Evolutionary conservation across 1,139 yeast genomes (phyloP).

Genomic region (Yamadazyma triangularis): DNA sequence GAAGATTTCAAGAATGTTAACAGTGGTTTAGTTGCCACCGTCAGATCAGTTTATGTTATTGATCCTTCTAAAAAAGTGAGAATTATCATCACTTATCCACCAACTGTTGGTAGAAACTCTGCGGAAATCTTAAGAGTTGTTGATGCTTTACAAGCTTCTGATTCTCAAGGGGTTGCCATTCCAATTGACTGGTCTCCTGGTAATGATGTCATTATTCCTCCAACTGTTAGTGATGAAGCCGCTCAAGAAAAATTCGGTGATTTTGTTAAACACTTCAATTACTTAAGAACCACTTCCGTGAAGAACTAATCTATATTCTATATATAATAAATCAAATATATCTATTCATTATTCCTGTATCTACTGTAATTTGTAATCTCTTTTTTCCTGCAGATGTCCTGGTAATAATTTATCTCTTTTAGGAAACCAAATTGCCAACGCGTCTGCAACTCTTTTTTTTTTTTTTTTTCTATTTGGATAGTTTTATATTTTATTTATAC

Average conservation of each 20-base stretch:
- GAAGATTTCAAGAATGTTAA: conserved; percentile 59
- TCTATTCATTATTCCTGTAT: no score
- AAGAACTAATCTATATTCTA: conserved; percentile 3
- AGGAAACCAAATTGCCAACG: conserved; percentile 1
- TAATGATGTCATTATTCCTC: conserved; percentile 81
- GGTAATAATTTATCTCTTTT: conserved; percentile 6
- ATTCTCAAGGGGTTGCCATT: conserved; percentile 67
- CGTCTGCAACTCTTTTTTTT: not conserved
- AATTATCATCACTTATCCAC: conserved; percentile 73
- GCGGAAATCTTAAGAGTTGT: conserved; percentile 81
- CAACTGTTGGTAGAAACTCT: conserved; percentile 83
- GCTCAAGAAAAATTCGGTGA: conserved; percentile 80
- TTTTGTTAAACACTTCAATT: conserved; percentile 76
- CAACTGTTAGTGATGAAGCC: conserved; percentile 63
- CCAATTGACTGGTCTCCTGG: conserved; percentile 89
- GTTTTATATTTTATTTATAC: not conserved
- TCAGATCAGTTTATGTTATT: conserved; percentile 78
- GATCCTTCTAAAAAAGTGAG: conserved; percentile 76
- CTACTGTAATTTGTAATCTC: no score
- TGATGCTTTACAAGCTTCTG: conserved; percentile 76
- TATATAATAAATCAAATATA: no score
- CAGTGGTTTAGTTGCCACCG: conserved; percentile 61
- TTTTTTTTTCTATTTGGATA: not conserved
- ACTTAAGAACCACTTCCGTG: conserved; percentile 57
- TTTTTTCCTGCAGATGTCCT: no score